Percentiles rank a stretch among this genome's conserved stretches.
Conservation (phyloP, 495 filamentous ascomycete genomes). For the Thermothielavioides terrestris region DNA sequence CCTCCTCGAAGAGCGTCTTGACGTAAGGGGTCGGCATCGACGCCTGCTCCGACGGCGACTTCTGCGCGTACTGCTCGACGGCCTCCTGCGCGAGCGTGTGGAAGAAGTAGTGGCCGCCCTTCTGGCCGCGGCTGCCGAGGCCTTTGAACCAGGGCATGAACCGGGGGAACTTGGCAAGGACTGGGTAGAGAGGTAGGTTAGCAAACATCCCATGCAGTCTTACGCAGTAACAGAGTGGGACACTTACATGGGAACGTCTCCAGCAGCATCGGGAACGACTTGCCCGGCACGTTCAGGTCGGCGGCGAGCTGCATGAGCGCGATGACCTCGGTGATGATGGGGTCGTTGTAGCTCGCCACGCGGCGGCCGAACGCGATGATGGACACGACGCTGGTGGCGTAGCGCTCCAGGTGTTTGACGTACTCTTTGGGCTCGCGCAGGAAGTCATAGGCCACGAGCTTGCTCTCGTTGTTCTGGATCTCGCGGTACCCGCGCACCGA, state of each 20-base stretch:
- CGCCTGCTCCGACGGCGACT: constrained; percentile 31
- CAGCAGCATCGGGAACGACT: constrained; percentile 52
- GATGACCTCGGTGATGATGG: constrained; percentile 54
- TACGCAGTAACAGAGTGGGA: background rate
- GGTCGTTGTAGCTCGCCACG: constrained; percentile 49
- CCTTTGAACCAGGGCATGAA: constrained; percentile 53
- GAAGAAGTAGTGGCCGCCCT: constrained; percentile 45
- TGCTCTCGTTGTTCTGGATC: constrained; percentile 54
- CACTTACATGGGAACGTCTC: constrained; percentile 47
- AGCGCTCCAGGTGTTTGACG: constrained; percentile 56
- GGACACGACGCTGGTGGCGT: constrained; percentile 55
- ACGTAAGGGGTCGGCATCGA: constrained; percentile 43
- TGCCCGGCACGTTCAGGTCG: constrained; percentile 57
- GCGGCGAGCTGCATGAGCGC: constrained; percentile 55
- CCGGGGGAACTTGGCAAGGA: constrained; percentile 47
- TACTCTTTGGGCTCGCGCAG: constrained; percentile 41
- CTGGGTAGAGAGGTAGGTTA: constrained; percentile 27
- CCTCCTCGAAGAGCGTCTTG: constrained; percentile 45
- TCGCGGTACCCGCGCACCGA: constrained; percentile 49
- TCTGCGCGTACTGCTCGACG: constrained; percentile 32
- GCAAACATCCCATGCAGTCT: too few relatives aligned
- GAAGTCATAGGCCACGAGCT: constrained; percentile 44
- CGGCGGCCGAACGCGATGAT: constrained; percentile 55
- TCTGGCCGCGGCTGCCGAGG: constrained; percentile 38
- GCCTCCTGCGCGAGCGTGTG: constrained; percentile 50